phyloP scores from a whole-genome alignment of 129 eudicot species.

The Smallanthus sonchifolius region DNA sequence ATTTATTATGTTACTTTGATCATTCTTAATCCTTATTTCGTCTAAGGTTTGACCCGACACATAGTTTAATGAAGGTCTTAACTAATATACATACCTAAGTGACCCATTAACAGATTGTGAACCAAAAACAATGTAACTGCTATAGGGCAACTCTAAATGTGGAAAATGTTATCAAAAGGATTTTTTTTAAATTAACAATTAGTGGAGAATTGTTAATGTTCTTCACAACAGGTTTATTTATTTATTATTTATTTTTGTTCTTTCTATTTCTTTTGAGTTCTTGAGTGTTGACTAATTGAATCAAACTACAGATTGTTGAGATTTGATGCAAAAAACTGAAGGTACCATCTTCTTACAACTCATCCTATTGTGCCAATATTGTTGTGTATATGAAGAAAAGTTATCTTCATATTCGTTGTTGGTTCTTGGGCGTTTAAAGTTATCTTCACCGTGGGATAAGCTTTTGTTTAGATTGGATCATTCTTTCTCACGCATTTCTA shows the following conservation, averaged over 20 bases:
- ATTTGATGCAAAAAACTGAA: constrained; percentile 68
- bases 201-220: constrained; percentile 83
- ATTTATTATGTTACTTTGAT: not conserved
- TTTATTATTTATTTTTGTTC: not conserved
- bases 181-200: constrained; percentile 94
- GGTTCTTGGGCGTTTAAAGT: no score
- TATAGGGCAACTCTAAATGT: no score
- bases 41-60: not conserved
- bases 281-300: not conserved
- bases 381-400: no score
- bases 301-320: constrained; percentile 48
- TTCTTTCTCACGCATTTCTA: no score
- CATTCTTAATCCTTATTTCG: not conserved
- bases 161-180: constrained; percentile 68
- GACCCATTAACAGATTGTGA: no score
- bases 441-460: no score
- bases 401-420: no score
- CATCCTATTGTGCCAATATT: no score
- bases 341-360: constrained; percentile 30
- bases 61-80: not conserved
- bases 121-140: no score
- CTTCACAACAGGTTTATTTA: constrained; percentile 63
- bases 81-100: not conserved
- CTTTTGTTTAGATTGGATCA: no score
- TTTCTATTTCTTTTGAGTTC: not conserved